These are phyloP conservation scores for Debaryomyces nepalensis DNA, from an alignment of 1,139 yeast species.

Conservation along the genomic window DNA sequence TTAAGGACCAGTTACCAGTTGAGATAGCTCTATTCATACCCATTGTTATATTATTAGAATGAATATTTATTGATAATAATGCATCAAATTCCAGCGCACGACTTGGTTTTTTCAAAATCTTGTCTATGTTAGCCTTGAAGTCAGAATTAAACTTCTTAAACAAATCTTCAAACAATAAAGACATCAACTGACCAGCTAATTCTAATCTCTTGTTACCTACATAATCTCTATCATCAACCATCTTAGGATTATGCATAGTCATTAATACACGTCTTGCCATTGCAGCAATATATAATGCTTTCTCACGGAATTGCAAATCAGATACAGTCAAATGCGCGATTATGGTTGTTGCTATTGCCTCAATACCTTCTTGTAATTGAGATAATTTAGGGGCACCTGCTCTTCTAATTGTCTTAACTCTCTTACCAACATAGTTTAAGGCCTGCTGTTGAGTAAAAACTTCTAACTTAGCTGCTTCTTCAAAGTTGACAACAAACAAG, in stretches of 20 bases:
- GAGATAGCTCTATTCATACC: slow-evolving; percentile 97
- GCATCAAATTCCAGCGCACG: slow-evolving; percentile 97
- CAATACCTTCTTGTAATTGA: slow-evolving; percentile 91
- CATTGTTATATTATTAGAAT: slow-evolving; percentile 88
- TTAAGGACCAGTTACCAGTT: slow-evolving; percentile 98
- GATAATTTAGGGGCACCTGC: slow-evolving; percentile 81
- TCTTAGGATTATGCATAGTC: slow-evolving; percentile 93
- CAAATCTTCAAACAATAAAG: slow-evolving; percentile 91
- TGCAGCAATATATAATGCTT: slow-evolving; percentile 90
- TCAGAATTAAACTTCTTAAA: slow-evolving; percentile 95
- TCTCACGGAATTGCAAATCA: slow-evolving; percentile 88
- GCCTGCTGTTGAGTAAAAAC: slow-evolving; percentile 95
- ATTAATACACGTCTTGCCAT: slow-evolving; percentile 96
- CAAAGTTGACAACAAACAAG: slow-evolving; percentile 87
- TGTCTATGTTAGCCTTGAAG: slow-evolving; percentile 92
- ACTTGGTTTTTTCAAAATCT: slow-evolving; percentile 89
- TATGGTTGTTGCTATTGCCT: slow-evolving; percentile 94
- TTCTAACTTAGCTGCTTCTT: slow-evolving; percentile 87
- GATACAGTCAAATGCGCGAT: slow-evolving; percentile 92
- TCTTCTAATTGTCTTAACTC: slow-evolving; percentile 91
- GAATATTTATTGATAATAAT: slow-evolving; percentile 81
- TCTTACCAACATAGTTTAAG: slow-evolving; percentile 82
- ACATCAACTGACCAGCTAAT: slow-evolving; percentile 96
- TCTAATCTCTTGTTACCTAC: slow-evolving; percentile 98
- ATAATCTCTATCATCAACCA: slow-evolving; percentile 98